Conservation (phyloP, 2,329 filamentous ascomycete species). For the Ophiostoma populinum region DNA sequence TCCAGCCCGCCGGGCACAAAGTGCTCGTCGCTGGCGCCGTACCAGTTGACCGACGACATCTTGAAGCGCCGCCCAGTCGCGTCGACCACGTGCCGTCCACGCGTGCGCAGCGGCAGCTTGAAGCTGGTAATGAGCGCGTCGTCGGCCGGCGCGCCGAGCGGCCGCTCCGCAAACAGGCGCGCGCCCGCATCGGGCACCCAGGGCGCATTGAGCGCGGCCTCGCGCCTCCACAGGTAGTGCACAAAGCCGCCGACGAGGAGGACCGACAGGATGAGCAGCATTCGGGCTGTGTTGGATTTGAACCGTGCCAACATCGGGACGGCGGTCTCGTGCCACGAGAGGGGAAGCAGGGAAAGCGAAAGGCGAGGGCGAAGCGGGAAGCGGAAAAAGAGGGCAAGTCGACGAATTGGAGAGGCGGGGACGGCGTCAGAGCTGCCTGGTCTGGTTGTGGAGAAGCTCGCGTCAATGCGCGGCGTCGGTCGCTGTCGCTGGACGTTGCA, state of each 20-base stretch:
- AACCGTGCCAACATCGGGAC: conserved; percentile 5
- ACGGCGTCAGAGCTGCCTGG: no score
- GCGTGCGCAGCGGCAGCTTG: conserved; percentile 38
- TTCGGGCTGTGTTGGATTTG: conserved; percentile 13
- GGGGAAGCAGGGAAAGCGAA: neutral
- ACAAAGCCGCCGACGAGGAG: conserved; percentile 23
- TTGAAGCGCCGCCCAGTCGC: conserved; percentile 37
- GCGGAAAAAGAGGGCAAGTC: neutral
- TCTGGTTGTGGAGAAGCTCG: no score
- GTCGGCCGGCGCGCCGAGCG: conserved; percentile 26
- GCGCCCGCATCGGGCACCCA: conserved; percentile 33
- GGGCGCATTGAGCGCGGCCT: conserved; percentile 24
- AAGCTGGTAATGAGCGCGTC: conserved; percentile 29
- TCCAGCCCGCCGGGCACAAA: conserved; percentile 49
- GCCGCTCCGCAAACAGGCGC: conserved; percentile 28
- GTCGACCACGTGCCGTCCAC: conserved; percentile 44
- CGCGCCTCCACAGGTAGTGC: conserved; percentile 26
- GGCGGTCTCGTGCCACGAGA: conserved; percentile 2
- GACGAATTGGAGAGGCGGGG: neutral
- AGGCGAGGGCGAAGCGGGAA: neutral
- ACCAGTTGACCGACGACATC: conserved; percentile 52
- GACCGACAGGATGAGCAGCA: conserved; percentile 22
- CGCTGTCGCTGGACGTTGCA: no score
- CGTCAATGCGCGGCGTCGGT: no score
- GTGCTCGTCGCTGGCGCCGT: conserved; percentile 49